Evolutionary conservation across 1,284 basidiomycete species (phyloP), one percentile per base, ranked within the genome.

Genomic region (Ustilago xerochloae): DNA sequence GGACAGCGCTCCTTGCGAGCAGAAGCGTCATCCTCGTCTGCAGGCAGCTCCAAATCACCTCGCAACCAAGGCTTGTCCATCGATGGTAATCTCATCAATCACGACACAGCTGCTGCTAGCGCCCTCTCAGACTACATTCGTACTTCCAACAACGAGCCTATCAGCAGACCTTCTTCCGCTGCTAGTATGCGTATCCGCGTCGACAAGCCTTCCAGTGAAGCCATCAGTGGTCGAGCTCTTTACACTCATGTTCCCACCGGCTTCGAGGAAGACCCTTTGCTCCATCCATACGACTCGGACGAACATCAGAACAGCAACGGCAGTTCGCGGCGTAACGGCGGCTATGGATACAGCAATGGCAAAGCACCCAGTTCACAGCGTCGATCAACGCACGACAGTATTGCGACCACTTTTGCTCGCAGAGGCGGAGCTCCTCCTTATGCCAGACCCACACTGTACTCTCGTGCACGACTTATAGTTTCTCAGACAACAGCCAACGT

Each of bases 401-500:
- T 63, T 32, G 39, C 61, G 7, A 30, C 50, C 28, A 73, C 78
- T 20, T 78, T 78, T 56, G 73, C 73, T 6, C 58, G 70, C 18
- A 67, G 80, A 26, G 78, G 76, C 20, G 77, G 77, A 12, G 77
- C 77, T n/a, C 76, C 75, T 1, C 63, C 78, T 5, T 81, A 77
- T 51, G 52, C 50, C 5, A 47, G 65, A 12, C 79, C 77, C 2
- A 80, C 78, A 7, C 63, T 81, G 26, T 77, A 74, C 61, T 75
- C 71, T 18, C 41, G 70, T 18, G 51, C 57, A 3, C 77, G 79
- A 12, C 62, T 89, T 1, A 82, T 86, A 53, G 77, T 86, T 57
- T 81, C 85, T 22, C 88, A 89, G 72, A 71, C 84, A 10, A 75
- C 87, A 8, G 87, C 88, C 9, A 84, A 88, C 56, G 48, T 86